A percentile compares a stretch with the other conserved stretches of the same genome.
Evolutionary conservation across 1,284 basidiomycete species (phyloP).

Genomic region (Agroathelia rolfsii): DNA sequence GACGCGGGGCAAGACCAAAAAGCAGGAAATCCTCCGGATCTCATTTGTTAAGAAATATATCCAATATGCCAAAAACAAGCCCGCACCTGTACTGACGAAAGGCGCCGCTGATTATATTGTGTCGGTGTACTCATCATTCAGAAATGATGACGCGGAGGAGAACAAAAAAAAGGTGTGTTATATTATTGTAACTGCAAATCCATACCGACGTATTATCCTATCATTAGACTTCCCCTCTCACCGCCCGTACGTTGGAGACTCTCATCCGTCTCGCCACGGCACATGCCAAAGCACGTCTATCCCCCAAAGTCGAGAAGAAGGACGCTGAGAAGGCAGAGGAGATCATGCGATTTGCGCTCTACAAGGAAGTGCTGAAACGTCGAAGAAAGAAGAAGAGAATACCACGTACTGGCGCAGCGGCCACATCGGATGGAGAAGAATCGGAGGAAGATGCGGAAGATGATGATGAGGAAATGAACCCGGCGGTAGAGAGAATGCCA

Average conservation of each 20-base stretch:
- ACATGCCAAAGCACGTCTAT: slow-evolving; percentile 93
- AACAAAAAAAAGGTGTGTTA: slow-evolving; percentile 77
- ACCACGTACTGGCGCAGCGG: slow-evolving; percentile 45
- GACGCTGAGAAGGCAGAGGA: slow-evolving; percentile 91
- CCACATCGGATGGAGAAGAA: slow-evolving; percentile 32
- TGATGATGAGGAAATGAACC: slow-evolving; percentile 40
- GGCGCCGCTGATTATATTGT: slow-evolving; percentile 94
- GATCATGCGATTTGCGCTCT: slow-evolving; percentile 94
- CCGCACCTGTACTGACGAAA: slow-evolving; percentile 80
- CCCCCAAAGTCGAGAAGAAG: slow-evolving; percentile 71
- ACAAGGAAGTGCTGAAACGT: slow-evolving; percentile 91
- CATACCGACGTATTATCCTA: slow-evolving; percentile 4
- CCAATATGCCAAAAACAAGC: slow-evolving; percentile 90
- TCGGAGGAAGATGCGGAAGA: slow-evolving; percentile 42
- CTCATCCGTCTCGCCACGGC: slow-evolving; percentile 97
- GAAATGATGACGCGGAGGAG: slow-evolving; percentile 79
- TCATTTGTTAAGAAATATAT: slow-evolving; percentile 98
- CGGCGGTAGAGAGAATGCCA: slow-evolving; percentile 36
- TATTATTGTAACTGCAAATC: slow-evolving; percentile 7
- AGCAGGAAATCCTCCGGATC: slow-evolving; percentile 85
- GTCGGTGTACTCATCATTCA: slow-evolving; percentile 82
- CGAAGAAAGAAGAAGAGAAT: slow-evolving; percentile 75
- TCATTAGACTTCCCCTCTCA: slow-evolving; percentile 97
- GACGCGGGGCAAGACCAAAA: slow-evolving; percentile 46
- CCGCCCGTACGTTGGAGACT: slow-evolving; percentile 97